These are phyloP conservation scores for Vigna mungo DNA, from an alignment of 306 rosid genomes.

Conservation along the genomic window DNA sequence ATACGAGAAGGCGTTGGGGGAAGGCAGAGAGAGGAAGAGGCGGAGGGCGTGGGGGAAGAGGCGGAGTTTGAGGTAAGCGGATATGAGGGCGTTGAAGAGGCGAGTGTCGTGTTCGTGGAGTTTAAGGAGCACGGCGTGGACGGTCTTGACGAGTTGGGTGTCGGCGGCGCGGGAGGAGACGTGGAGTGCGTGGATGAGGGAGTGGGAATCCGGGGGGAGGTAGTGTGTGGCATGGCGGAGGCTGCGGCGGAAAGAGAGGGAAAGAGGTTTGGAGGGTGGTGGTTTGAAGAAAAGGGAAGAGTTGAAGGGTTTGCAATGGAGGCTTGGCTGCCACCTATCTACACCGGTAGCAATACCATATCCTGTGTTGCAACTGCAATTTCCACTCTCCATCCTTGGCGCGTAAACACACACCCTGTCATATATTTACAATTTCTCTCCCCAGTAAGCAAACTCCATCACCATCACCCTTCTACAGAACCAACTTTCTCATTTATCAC, in stretches of 20 bases:
- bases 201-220: not conserved
- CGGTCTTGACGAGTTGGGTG: conserved; percentile 59
- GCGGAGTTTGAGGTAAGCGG: conserved; percentile 63
- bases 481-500: too few species aligned
- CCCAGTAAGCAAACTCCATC: too few species aligned
- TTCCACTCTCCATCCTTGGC: not conserved
- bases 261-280: not conserved
- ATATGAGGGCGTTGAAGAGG: conserved; percentile 60
- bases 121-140: conserved; percentile 66
- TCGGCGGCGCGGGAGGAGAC: conserved; percentile 54
- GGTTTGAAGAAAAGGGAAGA: not conserved
- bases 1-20: conserved; percentile 67
- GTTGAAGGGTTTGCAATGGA: not conserved
- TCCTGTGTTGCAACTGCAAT: not conserved
- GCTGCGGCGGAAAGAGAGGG: not conserved
- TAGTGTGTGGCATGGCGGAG: not conserved
- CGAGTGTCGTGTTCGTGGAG: conserved; percentile 44
- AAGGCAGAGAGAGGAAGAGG: conserved; percentile 57
- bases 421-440: too few species aligned
- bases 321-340: not conserved
- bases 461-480: too few species aligned
- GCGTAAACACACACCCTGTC: not conserved
- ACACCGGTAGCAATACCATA: not conserved
- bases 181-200: conserved; percentile 56
- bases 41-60: conserved; percentile 62